Conservation (phyloP, 1,139 yeast species). For the Candida sanyaensis region DNA sequence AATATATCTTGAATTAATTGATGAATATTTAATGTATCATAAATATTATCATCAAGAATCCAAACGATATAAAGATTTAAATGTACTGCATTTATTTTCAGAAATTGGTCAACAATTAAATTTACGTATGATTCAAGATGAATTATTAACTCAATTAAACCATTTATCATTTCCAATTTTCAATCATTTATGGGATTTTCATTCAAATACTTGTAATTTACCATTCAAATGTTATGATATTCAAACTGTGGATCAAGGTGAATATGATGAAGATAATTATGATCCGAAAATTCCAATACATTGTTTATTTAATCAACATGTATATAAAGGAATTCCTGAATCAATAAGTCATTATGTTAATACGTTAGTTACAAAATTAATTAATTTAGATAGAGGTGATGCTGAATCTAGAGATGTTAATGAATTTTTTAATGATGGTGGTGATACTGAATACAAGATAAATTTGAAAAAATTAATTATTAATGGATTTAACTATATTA, state of each 20-base stretch:
- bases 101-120: constrained; percentile 48
- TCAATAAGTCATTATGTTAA: constrained; percentile 38
- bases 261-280: constrained; percentile 36
- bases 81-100: constrained; percentile 57
- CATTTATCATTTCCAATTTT: constrained; percentile 26
- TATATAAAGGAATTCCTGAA: constrained; percentile 18
- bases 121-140: constrained; percentile 28
- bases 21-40: constrained; percentile 61
- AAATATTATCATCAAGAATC: constrained; percentile 51
- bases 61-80: constrained; percentile 57
- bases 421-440: constrained; percentile 30
- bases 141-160: constrained; percentile 23
- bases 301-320: constrained; percentile 20
- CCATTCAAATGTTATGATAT: constrained; percentile 39
- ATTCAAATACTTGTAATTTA: constrained; percentile 18
- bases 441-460: constrained; percentile 27
- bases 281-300: constrained; percentile 10
- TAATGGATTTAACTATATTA: constrained; percentile 37
- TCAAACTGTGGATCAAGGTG: constrained; percentile 39
- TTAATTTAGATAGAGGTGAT: constrained; percentile 42
- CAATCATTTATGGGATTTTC: constrained; percentile 39
- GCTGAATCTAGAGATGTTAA: constrained; percentile 30
- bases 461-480: constrained; percentile 25
- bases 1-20: constrained; percentile 50
- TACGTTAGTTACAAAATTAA: constrained; percentile 29